These are phyloP conservation scores for Rutstroemia sp. DNA, from an alignment of 2,329 filamentous ascomycete species.

Conservation along the genomic window DNA sequence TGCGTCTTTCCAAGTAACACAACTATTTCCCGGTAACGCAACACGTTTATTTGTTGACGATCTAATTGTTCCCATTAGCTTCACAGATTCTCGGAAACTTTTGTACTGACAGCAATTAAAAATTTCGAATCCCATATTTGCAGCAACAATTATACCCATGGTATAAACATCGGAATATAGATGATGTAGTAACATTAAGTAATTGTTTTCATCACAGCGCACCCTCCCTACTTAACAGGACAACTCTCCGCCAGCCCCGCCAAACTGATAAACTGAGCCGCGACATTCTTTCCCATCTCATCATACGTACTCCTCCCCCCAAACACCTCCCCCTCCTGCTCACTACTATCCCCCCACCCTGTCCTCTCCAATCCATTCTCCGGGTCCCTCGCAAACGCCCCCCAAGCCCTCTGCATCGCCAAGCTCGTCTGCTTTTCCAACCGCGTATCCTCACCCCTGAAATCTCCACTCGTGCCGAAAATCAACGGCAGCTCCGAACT, in stretches of 20 bases:
- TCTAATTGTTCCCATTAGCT: no score
- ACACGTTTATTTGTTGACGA: no score
- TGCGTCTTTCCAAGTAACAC: no score
- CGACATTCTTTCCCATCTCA: neutral
- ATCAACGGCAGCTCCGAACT: constrained; percentile 13
- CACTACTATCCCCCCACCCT: neutral
- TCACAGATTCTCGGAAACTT: no score
- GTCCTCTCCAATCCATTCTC: constrained; percentile 15
- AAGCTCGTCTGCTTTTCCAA: constrained; percentile 25
- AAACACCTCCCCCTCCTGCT: neutral
- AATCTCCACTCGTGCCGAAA: constrained; percentile 29
- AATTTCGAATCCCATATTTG: no score
- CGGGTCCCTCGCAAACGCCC: constrained; percentile 14
- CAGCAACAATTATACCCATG: no score
- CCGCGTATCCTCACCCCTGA: constrained; percentile 25
- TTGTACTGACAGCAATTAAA: no score
- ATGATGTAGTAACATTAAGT: no score
- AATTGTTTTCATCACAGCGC: no score
- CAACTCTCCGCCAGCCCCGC: neutral
- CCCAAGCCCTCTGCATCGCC: constrained; percentile 23
- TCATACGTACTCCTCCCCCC: neutral
- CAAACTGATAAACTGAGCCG: neutral
- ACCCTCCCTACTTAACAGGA: neutral
- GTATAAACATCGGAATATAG: no score
- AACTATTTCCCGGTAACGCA: no score